Evolutionary conservation across 305 asterid genomes (phyloP).

Genomic region (Fraxinus sp.): DNA sequence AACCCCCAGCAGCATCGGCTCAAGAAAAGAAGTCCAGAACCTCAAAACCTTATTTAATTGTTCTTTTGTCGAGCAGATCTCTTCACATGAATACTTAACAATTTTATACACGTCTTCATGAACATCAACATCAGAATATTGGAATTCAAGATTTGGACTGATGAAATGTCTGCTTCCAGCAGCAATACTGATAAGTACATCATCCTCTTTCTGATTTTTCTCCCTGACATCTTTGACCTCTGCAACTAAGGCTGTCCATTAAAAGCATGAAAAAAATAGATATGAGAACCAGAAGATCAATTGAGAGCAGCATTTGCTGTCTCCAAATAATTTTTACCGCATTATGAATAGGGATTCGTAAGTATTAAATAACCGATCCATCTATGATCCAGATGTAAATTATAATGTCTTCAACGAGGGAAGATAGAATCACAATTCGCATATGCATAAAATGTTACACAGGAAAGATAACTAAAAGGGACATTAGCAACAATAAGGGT

Average conservation of each 20-base stretch:
- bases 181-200: constrained; percentile 70
- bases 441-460: background rate
- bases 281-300: constrained; percentile 31
- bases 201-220: constrained; percentile 79
- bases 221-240: constrained; percentile 93
- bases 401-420: background rate
- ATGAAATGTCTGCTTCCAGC: constrained; percentile 81
- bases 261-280: constrained; percentile 26
- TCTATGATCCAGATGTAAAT: background rate
- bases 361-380: background rate
- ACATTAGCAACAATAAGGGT: background rate
- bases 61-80: constrained; percentile 92
- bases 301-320: background rate
- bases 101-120: constrained; percentile 86
- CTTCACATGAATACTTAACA: constrained; percentile 86
- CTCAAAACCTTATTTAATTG: constrained; percentile 73
- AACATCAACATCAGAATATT: constrained; percentile 69
- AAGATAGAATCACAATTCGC: background rate
- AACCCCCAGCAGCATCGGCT: constrained; percentile 80
- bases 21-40: constrained; percentile 89
- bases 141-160: constrained; percentile 72
- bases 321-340: background rate
- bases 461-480: background rate
- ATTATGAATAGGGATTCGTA: background rate
- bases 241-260: constrained; percentile 67